Evolutionary conservation across 2,329 filamentous ascomycete genomes (phyloP), one percentile per base, ranked within the genome.

Genomic region (Talaromyces sp.): DNA sequence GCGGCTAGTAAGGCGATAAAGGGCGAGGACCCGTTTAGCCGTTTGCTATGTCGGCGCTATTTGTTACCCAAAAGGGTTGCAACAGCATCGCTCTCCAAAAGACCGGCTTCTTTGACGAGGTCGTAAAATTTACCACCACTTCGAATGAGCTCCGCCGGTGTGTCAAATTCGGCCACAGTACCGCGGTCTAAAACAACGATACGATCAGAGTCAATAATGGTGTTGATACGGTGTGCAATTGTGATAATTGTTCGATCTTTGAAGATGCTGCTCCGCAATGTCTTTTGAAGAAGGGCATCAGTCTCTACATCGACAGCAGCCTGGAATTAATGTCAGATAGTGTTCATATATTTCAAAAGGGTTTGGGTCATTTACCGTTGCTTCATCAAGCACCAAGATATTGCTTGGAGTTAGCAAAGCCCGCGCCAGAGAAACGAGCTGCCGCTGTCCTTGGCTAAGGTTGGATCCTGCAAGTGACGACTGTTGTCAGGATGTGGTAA

Each of bases 211-310:
- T 89, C 86, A 14, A 99, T 83, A 69, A 99, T 98, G 11, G 95
- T 99, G 79, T 98, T 98, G 80, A 99, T 96, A 59, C 95, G 88
- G 79, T 99, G 95, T 27, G 95, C 95, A 70, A 99, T 96, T 0
- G 95, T 99, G 75, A 99, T 96, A 75, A 99, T 98, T 41, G 95
- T 99, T 58, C 91, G 87, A 76, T 97, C 91, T 63, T 88, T 84
- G 78, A 99, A 99, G 73, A 86, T 82, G 68, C 77, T 83, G 70
- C 82, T 86, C 60, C 86, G 81, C 54, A 88, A 73, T 21, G 86
- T 88, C 38, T 82, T 81, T 73, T 88, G 86, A 60, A 88, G 77
- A 77, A 88, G 77, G 51, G 84, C 82, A 72, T 89, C 85, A 1
- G 86, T 89, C 74, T 88, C 84, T 53, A 88, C 84, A 69, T 89